These are phyloP conservation scores for Fomitopsis pinicola DNA, from an alignment of 1,284 basidiomycete genomes.

Conservation along the genomic window DNA sequence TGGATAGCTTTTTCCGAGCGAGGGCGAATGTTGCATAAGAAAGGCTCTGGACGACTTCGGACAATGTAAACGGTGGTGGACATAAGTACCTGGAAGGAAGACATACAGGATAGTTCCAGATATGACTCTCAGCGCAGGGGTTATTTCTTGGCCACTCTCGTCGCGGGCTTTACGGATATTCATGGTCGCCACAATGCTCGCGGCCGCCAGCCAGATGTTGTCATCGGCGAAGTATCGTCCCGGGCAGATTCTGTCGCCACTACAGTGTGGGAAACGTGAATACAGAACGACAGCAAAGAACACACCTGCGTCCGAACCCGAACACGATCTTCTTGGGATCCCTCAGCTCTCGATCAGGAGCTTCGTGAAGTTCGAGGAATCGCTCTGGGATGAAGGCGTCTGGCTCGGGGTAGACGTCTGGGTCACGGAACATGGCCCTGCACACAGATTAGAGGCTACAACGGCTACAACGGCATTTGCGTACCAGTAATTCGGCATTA, in stretches of 20 bases:
- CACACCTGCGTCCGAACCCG: conserved; percentile 23
- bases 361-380: conserved; percentile 12
- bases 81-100: too few relatives aligned
- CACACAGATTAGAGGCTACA: conserved; percentile 9
- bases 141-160: conserved; percentile 15
- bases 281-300: not conserved
- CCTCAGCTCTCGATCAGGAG: conserved; percentile 3
- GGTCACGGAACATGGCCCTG: conserved; percentile 9
- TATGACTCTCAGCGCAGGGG: conserved; percentile 4
- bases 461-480: not conserved
- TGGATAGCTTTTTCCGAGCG: not conserved
- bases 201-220: conserved; percentile 20
- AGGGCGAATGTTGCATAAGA: not conserved
- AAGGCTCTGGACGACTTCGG: conserved; percentile 12
- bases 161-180: conserved; percentile 17
- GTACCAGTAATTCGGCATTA: conserved; percentile 18
- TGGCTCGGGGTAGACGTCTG: conserved; percentile 17
- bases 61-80: not conserved
- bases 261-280: too few relatives aligned
- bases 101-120: not conserved
- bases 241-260: conserved; percentile 15
- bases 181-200: conserved; percentile 17
- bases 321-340: conserved; percentile 15
- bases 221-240: conserved; percentile 20
- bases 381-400: conserved; percentile 19